Percentiles rank a stretch among this genome's conserved stretches.
phyloP scores from a whole-genome alignment of 805 yeast species.

The Pichia gijzeniarum region DNA sequence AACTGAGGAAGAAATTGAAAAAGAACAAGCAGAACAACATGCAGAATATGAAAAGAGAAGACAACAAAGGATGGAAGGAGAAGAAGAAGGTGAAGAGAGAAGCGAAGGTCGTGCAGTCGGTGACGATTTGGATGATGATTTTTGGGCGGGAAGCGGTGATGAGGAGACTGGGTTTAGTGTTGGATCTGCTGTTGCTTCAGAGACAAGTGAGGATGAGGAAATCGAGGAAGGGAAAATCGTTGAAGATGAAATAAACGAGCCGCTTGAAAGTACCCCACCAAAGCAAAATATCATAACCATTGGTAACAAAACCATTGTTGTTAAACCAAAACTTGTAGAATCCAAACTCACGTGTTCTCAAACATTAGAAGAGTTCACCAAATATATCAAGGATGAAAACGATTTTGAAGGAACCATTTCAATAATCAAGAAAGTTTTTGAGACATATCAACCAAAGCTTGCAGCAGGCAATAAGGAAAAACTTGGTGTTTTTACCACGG shows the following conservation, averaged over 20 bases:
- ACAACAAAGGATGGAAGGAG: conserved; percentile 67
- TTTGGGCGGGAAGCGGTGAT: conserved; percentile 55
- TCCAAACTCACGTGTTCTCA: conserved; percentile 40
- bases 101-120: conserved; percentile 41
- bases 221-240: conserved; percentile 28
- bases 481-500: conserved; percentile 54
- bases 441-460: conserved; percentile 64
- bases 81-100: conserved; percentile 30
- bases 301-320: conserved; percentile 28
- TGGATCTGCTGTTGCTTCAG: conserved; percentile 37
- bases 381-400: conserved; percentile 27
- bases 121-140: conserved; percentile 64
- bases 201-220: conserved; percentile 29
- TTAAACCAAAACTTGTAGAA: conserved; percentile 13
- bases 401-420: conserved; percentile 39
- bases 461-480: conserved; percentile 78
- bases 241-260: conserved; percentile 27
- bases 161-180: conserved; percentile 39
- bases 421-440: conserved; percentile 49
- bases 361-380: conserved; percentile 37
- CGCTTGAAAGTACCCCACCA: conserved; percentile 11
- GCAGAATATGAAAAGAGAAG: conserved; percentile 63
- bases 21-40: conserved; percentile 55
- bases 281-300: conserved; percentile 26
- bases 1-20: conserved; percentile 61